These are phyloP conservation scores for Rhodomyrtus tomentosa DNA, from an alignment of 345 rosid genomes.

Conservation along the genomic window DNA sequence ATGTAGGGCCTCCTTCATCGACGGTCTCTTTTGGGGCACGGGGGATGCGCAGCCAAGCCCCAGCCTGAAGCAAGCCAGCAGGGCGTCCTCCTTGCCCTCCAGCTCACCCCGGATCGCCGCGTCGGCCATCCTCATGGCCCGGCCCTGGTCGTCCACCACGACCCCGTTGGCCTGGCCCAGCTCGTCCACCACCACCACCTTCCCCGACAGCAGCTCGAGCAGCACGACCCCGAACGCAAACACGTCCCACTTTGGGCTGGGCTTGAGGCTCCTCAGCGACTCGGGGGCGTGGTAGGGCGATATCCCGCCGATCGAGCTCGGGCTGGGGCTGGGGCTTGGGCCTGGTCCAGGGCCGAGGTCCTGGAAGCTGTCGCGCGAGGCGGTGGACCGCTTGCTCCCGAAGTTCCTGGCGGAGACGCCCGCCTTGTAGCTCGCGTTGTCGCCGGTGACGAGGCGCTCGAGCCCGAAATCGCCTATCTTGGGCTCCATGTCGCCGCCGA, in stretches of 20 bases:
- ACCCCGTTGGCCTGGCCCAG: slow-evolving; percentile 83
- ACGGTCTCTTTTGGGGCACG: slow-evolving; percentile 72
- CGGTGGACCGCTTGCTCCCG: slow-evolving; percentile 69
- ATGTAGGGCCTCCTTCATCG: slow-evolving; percentile 70
- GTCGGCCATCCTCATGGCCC: slow-evolving; percentile 66
- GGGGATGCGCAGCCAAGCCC: slow-evolving; percentile 83
- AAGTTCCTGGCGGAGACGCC: slow-evolving; percentile 61
- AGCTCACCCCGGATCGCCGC: slow-evolving; percentile 56
- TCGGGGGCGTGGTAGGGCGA: slow-evolving; percentile 78
- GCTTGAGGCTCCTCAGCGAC: slow-evolving; percentile 70
- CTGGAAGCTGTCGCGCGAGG: slow-evolving; percentile 39
- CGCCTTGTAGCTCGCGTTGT: slow-evolving; percentile 46
- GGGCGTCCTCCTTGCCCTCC: slow-evolving; percentile 82
- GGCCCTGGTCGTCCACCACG: slow-evolving; percentile 40
- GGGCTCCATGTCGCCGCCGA: slow-evolving; percentile 74
- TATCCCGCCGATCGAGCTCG: slow-evolving; percentile 47
- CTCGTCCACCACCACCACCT: slow-evolving; percentile 62
- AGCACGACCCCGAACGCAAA: slow-evolving; percentile 71
- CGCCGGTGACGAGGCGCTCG: slow-evolving; percentile 54
- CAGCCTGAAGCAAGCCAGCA: slow-evolving; percentile 66
- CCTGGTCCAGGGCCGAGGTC: slow-evolving; percentile 44
- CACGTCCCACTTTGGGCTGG: slow-evolving; percentile 86
- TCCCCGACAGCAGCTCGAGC: slow-evolving; percentile 76
- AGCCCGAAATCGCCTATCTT: slow-evolving; percentile 83
- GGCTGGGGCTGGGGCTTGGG: slow-evolving; percentile 63